Percentiles rank a stretch among this genome's conserved stretches.
phyloP scores from a whole-genome alignment of 1,284 basidiomycete species.

The Xanthoconium separans region DNA sequence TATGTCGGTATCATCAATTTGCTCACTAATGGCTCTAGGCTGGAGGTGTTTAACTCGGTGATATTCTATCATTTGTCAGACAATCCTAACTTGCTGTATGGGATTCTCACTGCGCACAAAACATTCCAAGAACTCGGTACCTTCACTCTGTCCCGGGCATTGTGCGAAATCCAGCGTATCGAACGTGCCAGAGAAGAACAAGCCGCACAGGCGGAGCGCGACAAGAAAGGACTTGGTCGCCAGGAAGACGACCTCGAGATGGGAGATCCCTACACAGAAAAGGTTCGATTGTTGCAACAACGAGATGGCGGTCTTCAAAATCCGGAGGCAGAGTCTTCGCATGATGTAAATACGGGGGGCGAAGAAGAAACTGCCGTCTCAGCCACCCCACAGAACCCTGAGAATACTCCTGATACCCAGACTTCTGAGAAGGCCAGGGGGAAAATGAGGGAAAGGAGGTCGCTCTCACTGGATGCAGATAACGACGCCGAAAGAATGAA shows the following conservation, averaged over 20 bases:
- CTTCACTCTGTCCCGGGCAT: slow-evolving; percentile 80
- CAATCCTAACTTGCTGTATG: slow-evolving; percentile 88
- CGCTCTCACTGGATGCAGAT: slow-evolving; percentile 58
- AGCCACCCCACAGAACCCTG: slow-evolving; percentile 44
- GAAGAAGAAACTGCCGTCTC: slow-evolving; percentile 29
- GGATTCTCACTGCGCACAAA: slow-evolving; percentile 79
- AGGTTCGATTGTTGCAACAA: slow-evolving; percentile 56
- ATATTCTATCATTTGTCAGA: slow-evolving; percentile 69
- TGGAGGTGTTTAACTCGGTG: slow-evolving; percentile 89
- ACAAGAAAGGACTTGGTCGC: slow-evolving; percentile 33
- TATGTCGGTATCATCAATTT: background rate
- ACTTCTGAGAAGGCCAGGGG: slow-evolving; percentile 84
- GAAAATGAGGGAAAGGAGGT: slow-evolving; percentile 76
- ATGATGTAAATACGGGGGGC: slow-evolving; percentile 19
- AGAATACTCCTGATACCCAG: slow-evolving; percentile 33
- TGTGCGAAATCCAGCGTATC: slow-evolving; percentile 79
- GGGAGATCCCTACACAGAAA: slow-evolving; percentile 50
- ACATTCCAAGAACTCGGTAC: slow-evolving; percentile 86
- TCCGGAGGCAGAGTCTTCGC: slow-evolving; percentile 26
- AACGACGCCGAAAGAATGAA: slow-evolving; percentile 62
- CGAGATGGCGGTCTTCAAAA: slow-evolving; percentile 27
- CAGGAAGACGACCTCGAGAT: slow-evolving; percentile 31
- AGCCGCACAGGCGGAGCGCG: slow-evolving; percentile 38
- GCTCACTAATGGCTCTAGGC: slow-evolving; percentile 43
- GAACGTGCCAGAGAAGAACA: slow-evolving; percentile 73